Evolutionary conservation across 2,329 filamentous ascomycete genomes (phyloP), one percentile per base, ranked within the genome.

Genomic region (Orbilia oligospora): DNA sequence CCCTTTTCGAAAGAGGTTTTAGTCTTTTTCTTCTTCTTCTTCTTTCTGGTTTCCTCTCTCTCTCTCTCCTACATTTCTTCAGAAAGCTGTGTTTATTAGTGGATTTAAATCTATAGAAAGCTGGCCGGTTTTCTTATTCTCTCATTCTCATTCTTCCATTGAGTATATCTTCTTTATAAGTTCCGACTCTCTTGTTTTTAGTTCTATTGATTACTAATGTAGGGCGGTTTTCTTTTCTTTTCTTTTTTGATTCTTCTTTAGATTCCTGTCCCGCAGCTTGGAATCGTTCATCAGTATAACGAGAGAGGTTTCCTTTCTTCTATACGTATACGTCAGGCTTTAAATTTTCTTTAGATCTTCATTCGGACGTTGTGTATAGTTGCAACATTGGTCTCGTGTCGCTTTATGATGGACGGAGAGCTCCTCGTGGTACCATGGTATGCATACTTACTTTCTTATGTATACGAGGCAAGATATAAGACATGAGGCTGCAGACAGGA

Each of bases 41-140:
- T 33, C 18, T 49, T 33, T 33, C 18, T 30, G 27, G 27, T 30
- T 30, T 55, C 18, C 22, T 53, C 9, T 10, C 30, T 18, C 6
- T 30, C 44, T 33, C 22, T 53, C 9, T 10, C 30, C 9, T 55
- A 55, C 27, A 55, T 55, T 51, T 41, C 46, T 51, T 66, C 27
- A 18, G 53, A 76, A 76, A 75, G 76, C 30, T 75, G 63, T 76
- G 72, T 76, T 76, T 69, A 70, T 58, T 69, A 65, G 65, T 69
- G 72, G 72, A 70, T 76, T 38, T 65, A 46, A 63, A 72, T 68
- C 55, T 75, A 58, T 58, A 75, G 71, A 75, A 61, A 61, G 71
- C 71, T 41, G 71, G 63, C 33, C 63, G 51, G 53, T 58, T 61
- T 53, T 53, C 33, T 73, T 72, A 61, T 67, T 75, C 53, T 56